Conservation (phyloP, 192 early-diverging fungal species). For the Coemansia sp. region DNA sequence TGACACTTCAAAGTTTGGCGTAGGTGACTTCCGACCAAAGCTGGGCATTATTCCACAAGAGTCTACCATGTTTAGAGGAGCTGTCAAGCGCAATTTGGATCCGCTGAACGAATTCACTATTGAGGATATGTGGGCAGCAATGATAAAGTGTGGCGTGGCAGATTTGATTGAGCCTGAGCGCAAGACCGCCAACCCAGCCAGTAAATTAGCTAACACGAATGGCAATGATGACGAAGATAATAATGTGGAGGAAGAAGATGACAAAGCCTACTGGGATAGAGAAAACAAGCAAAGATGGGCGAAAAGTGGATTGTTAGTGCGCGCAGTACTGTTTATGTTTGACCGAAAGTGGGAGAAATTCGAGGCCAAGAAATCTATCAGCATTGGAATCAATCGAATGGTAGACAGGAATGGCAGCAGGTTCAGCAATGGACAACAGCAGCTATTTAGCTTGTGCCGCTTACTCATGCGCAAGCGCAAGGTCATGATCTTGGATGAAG, state of each 20-base stretch:
- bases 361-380: background rate
- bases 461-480: constrained; percentile 61
- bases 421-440: constrained; percentile 56
- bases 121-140: constrained; percentile 64
- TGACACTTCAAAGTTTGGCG: constrained; percentile 67
- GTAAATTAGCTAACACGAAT: background rate
- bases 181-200: background rate
- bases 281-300: background rate
- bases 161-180: background rate
- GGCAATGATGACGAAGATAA: background rate
- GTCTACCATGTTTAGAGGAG: constrained; percentile 64
- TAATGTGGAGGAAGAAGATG: background rate
- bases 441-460: constrained; percentile 67
- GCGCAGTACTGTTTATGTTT: background rate
- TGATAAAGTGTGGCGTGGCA: constrained; percentile 31
- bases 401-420: background rate
- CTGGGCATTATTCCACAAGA: constrained; percentile 73
- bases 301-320: background rate
- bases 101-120: constrained; percentile 59
- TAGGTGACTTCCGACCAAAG: constrained; percentile 44
- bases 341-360: background rate
- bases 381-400: background rate
- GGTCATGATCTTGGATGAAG: constrained; percentile 70
- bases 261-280: background rate
- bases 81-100: constrained; percentile 69